Evolutionary conservation across 192 early-diverging fungal species (phyloP).

Genomic region (Backusella psychrophila): DNA sequence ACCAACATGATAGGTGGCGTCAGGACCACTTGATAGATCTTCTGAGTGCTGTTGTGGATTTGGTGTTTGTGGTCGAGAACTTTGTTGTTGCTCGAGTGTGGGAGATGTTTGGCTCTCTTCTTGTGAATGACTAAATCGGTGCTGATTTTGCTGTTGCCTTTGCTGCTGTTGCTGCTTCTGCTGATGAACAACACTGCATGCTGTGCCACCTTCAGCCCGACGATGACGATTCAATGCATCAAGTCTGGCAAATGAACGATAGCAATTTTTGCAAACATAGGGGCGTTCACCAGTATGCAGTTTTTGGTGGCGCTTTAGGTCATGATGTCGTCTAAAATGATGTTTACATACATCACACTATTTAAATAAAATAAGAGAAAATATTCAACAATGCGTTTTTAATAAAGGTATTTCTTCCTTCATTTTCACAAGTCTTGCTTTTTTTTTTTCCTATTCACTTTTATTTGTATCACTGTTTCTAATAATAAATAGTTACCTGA

Average conservation of each 20-base stretch:
- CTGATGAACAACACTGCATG: constrained; percentile 26
- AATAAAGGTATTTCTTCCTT: not conserved
- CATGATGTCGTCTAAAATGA: constrained; percentile 69
- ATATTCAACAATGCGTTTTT: not conserved
- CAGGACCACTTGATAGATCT: not conserved
- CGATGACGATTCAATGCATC: constrained; percentile 80
- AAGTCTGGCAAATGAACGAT: constrained; percentile 78
- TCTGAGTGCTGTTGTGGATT: constrained; percentile 3
- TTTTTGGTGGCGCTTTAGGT: constrained; percentile 85
- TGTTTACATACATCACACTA: constrained; percentile 36
- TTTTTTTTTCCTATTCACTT: not conserved
- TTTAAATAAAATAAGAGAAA: not conserved
- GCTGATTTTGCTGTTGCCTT: not conserved
- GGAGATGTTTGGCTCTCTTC: not conserved
- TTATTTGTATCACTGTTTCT: constrained; percentile 4
- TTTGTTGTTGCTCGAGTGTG: not conserved
- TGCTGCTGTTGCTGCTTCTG: not conserved
- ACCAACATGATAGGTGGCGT: not conserved
- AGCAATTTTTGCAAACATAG: constrained; percentile 69
- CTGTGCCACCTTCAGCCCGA: constrained; percentile 43
- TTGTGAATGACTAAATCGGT: not conserved
- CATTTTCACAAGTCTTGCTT: not conserved
- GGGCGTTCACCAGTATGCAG: constrained; percentile 78
- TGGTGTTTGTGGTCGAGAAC: not conserved
- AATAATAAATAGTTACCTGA: constrained; percentile 21